A percentile compares a stretch with the other conserved stretches of the same genome.
Conservation (phyloP, 169 alveolate species). For the Besnoitia besnoiti region DNA sequence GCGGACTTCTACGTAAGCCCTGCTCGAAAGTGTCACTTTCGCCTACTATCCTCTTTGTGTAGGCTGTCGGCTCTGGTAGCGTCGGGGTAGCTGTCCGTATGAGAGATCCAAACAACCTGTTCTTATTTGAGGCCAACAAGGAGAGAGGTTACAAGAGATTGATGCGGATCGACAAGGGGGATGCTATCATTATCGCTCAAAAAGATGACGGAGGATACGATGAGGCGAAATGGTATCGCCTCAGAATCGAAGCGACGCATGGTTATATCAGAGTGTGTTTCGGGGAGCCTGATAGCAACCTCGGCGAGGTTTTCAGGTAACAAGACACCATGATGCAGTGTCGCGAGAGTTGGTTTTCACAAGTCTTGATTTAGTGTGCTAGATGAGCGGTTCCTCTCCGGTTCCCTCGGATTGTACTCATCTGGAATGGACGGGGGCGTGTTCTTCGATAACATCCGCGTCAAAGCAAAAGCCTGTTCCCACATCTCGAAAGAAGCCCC, state of each 20-base stretch:
- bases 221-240: constrained; percentile 41
- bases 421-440: constrained; percentile 76
- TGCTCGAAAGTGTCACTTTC: background rate
- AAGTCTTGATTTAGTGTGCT: constrained; percentile 37
- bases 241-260: constrained; percentile 51
- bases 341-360: background rate
- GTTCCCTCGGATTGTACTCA: constrained; percentile 72
- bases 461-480: constrained; percentile 72
- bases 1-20: constrained; percentile 68
- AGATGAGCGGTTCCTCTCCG: constrained; percentile 75
- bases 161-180: constrained; percentile 72
- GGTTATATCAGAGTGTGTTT: constrained; percentile 46
- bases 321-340: background rate
- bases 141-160: constrained; percentile 64
- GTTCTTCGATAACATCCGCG: constrained; percentile 69
- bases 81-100: constrained; percentile 73
- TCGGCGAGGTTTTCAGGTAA: background rate
- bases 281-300: background rate
- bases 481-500: constrained; percentile 59
- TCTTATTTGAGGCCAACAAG: constrained; percentile 66
- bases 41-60: background rate
- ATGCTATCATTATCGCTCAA: constrained; percentile 60
- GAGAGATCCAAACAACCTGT: constrained; percentile 72
- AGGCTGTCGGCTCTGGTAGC: constrained; percentile 71
- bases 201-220: constrained; percentile 25